Evolutionary conservation across 2,329 filamentous ascomycete genomes (phyloP).

Genomic region (Fusarium napiforme): DNA sequence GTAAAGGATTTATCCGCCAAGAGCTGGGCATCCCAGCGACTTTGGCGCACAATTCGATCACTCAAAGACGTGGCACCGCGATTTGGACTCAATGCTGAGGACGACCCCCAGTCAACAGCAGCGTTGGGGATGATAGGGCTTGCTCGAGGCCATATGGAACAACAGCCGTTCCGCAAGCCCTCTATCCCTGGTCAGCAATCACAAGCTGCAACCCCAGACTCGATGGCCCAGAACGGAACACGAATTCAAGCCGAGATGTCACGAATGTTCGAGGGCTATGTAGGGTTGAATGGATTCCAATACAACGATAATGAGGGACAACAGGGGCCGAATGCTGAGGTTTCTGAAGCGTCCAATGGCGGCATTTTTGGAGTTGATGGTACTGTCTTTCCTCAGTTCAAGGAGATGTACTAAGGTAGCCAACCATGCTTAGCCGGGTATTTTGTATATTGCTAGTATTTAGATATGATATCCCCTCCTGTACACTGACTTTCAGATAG

Average conservation of each 20-base stretch:
- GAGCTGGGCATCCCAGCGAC: slow-evolving; percentile 75
- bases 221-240: slow-evolving; percentile 56
- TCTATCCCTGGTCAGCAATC: slow-evolving; percentile 43
- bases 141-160: slow-evolving; percentile 54
- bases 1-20: slow-evolving; percentile 78
- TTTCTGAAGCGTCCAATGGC: slow-evolving; percentile 36
- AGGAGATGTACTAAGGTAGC: slow-evolving; percentile 50
- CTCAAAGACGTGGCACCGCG: slow-evolving; percentile 78
- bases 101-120: slow-evolving; percentile 63
- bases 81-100: slow-evolving; percentile 66
- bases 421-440: neutral
- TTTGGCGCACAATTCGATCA: slow-evolving; percentile 78
- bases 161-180: slow-evolving; percentile 46
- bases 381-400: slow-evolving; percentile 52
- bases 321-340: slow-evolving; percentile 36
- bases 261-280: slow-evolving; percentile 56
- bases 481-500: neutral
- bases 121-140: slow-evolving; percentile 67
- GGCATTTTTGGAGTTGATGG: slow-evolving; percentile 44
- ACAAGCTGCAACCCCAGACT: slow-evolving; percentile 35
- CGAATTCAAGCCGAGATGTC: slow-evolving; percentile 66
- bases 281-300: slow-evolving; percentile 51
- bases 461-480: slow-evolving; percentile 14
- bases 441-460: neutral
- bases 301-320: slow-evolving; percentile 45